Percentiles rank a stretch among this genome's conserved stretches.
Conservation (phyloP, 371 early-diverging fungal genomes). For the Mortierella sp. region DNA sequence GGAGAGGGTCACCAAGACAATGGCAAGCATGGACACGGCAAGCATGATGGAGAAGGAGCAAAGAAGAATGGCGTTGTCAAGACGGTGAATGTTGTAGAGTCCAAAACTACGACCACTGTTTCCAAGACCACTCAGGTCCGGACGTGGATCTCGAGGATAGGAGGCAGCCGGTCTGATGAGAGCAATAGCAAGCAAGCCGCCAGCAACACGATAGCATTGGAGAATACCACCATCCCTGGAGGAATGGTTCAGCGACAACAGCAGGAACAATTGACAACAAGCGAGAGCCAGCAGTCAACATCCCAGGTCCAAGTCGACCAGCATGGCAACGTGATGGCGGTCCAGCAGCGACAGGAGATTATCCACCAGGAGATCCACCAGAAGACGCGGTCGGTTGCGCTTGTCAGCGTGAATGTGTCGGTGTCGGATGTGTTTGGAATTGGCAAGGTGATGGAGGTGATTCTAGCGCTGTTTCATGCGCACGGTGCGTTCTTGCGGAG, state of each 20-base stretch:
- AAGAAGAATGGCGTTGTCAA: conserved; percentile 11
- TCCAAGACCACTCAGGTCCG: conserved; percentile 30
- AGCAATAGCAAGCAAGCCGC: background rate
- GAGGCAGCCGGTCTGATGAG: conserved; percentile 15
- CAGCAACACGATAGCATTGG: background rate
- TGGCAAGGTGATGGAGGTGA: conserved; percentile 40
- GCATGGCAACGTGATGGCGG: conserved; percentile 18
- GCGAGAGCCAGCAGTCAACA: background rate
- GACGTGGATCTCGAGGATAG: conserved; percentile 48
- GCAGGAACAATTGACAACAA: background rate
- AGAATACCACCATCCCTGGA: background rate
- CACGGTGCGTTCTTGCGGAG: conserved; percentile 42
- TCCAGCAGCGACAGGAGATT: conserved; percentile 28
- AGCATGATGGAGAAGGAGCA: background rate
- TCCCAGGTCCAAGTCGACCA: background rate
- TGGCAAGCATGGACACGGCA: background rate
- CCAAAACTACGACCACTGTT: conserved; percentile 17
- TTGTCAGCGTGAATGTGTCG: conserved; percentile 39
- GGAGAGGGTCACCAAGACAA: background rate
- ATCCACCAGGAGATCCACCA: conserved; percentile 40
- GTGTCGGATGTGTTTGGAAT: conserved; percentile 44
- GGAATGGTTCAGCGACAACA: background rate
- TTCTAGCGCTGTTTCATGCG: conserved; percentile 38
- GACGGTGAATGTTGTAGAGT: conserved; percentile 6
- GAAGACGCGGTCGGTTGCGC: conserved; percentile 37